Conservation (phyloP, 805 yeast genomes). For the Ogataea minuta region DNA sequence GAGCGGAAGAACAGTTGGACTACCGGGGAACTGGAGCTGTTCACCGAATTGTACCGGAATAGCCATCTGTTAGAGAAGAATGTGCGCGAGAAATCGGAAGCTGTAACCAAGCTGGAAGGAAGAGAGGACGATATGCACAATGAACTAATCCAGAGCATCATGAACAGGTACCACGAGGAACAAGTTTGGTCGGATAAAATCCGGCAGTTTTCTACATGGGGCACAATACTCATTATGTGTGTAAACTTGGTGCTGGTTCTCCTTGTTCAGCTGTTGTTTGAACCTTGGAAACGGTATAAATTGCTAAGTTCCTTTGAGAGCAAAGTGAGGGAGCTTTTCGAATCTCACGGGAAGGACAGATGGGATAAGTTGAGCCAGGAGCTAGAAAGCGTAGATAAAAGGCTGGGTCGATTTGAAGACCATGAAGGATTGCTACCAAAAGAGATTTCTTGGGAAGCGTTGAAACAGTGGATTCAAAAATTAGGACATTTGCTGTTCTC, state of each 20-base stretch:
- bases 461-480: constrained; percentile 1
- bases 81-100: constrained; percentile 50
- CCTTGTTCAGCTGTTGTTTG: constrained; percentile 81
- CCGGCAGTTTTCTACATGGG: constrained; percentile 93
- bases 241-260: constrained; percentile 75
- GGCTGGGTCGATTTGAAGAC: constrained; percentile 14
- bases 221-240: constrained; percentile 88
- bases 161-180: constrained; percentile 92
- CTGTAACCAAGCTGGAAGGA: constrained; percentile 54
- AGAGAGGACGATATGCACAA: constrained; percentile 68
- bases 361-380: constrained; percentile 16
- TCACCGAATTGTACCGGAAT: constrained; percentile 74
- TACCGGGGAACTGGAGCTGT: constrained; percentile 73
- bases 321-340: constrained; percentile 59
- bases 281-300: constrained; percentile 89
- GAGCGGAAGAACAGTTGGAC: constrained; percentile 86
- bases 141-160: constrained; percentile 68
- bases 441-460: neutral
- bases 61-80: constrained; percentile 71
- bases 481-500: neutral
- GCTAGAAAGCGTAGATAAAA: constrained; percentile 18
- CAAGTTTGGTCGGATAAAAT: constrained; percentile 98
- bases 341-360: constrained; percentile 19
- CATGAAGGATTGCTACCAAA: constrained; percentile 3
- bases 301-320: constrained; percentile 81